Evolutionary conservation across 805 yeast genomes (phyloP), one percentile per base, ranked within the genome.

Genomic region (Jamesozyma lodderae): DNA sequence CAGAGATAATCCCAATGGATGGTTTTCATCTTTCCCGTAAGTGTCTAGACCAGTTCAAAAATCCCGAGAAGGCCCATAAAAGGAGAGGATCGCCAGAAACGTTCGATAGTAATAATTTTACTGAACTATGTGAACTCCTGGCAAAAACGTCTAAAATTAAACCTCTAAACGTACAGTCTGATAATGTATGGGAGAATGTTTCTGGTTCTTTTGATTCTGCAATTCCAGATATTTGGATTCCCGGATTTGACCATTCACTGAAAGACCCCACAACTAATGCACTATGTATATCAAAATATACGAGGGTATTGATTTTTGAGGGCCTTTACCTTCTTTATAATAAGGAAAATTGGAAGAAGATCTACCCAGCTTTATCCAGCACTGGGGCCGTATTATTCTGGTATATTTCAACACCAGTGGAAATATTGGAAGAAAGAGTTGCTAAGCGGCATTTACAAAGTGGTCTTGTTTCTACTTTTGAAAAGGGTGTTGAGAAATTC

Each of bases 1-100:
- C 77, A 1, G 66, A 67, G 43, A 64, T 67, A 15, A 52, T 81
- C 1, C 79, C 83, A 8, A 79, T 80, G 87, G 90, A 81, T 56
- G 90, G 92, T 4, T 81, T 76, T 49, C 92, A 81, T 52, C 59
- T 75, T n/a, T 72, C 83, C 0, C 54, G 79, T 23, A 42, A 50
- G 0, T 64, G 66, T 9, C 59, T 81, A 9, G 60, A 58, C n/a
- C 45, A 59, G 29, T 70, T 82, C 52, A 60, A 64, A 8, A 73
- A 85, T 46, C 69, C 84, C 0, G 64, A 55, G 9, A 64, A 60
- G 24, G 90, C 94, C 0, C 60, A 75, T 22, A 56, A 61, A 20
- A 66, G 84, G 43, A 69, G 96, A 35, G 96, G 96, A 0, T 81
- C 95, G 0, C 94, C 95, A 2, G 74, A 69, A 48, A 87, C 96